These are phyloP conservation scores for Kokia cookei DNA, from an alignment of 441 rosid species.

Conservation along the genomic window DNA sequence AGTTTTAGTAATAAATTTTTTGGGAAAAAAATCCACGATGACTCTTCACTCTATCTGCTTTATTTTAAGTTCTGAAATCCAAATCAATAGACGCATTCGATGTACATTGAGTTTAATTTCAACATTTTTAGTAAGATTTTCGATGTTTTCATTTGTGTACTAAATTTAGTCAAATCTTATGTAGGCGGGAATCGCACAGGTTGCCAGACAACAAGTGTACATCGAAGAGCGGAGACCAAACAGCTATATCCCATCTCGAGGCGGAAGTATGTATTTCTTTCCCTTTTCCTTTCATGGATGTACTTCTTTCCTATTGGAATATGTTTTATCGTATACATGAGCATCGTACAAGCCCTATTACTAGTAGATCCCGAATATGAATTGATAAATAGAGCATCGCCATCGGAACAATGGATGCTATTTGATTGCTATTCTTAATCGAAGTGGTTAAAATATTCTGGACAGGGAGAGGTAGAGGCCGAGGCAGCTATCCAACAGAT, in stretches of 20 bases:
- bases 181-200: slow-evolving; percentile 47
- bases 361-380: background rate
- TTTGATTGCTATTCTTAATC: background rate
- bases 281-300: slow-evolving; percentile 2
- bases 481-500: slow-evolving; percentile 44
- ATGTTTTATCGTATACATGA: background rate
- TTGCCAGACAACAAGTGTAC: slow-evolving; percentile 57
- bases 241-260: slow-evolving; percentile 53
- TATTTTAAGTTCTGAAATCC: background rate
- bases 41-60: background rate
- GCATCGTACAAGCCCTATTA: background rate
- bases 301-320: slow-evolving; percentile 1
- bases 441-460: background rate
- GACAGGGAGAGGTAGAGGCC: slow-evolving; percentile 54
- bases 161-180: background rate
- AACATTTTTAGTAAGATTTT: background rate
- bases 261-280: slow-evolving; percentile 41
- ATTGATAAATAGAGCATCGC: background rate
- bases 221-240: slow-evolving; percentile 71
- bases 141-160: background rate
- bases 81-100: background rate
- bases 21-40: background rate
- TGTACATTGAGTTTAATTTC: background rate
- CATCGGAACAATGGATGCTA: background rate
- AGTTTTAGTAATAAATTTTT: background rate